Base-by-base conservation (phyloP, 345 rosid species). In the Arabidopsis suecica region DNA sequence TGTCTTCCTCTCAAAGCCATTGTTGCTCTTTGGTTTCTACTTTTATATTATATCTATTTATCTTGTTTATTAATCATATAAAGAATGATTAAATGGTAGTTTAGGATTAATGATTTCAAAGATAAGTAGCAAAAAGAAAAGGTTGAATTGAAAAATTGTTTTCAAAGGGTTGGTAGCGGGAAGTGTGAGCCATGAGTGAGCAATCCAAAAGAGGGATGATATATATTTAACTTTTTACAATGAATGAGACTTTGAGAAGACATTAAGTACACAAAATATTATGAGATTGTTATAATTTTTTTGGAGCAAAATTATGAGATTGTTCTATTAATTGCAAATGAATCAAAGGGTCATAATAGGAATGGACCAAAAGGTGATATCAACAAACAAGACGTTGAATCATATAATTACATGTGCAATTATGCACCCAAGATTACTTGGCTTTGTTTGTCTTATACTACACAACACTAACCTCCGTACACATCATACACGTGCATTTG, bases 1-100 rank as follows among this genome's bases (percentile, higher is more conserved):
- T 83, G 79, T 67, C 97, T 90, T 93, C 84, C 67, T 68, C 68
- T 55, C 36, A 23, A 93, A 93, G 98, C 80, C 83, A 86, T 72
- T 79, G 51, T 74, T 69, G 12, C 4, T 75, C 74, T 68, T 66
- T 59, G 4, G 57, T 5, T 22, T 37, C 22, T 60, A 36, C 40
- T 61, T 38, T 44, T 33, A 28, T 62, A 62, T 55, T 69, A 9
- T 55, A 76, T 33, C 3, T 20, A 38, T 28, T 68, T 16, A 38
- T 51, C 51, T 59, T 75, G 37, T 76, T 20, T 51, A 51, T 9
- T 22, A 75, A 51, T 42, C 28, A 63, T 32, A 53, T 63, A 63
- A 40, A 73, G 6, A 10, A 64, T 55, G 71, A 65, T 55, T 61
- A 51, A 53, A 60, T 68, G 68, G 61, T 50, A 32, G 74, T 68